Conservation (phyloP, 2,329 filamentous ascomycete genomes). For the Apiospora koreana region DNA sequence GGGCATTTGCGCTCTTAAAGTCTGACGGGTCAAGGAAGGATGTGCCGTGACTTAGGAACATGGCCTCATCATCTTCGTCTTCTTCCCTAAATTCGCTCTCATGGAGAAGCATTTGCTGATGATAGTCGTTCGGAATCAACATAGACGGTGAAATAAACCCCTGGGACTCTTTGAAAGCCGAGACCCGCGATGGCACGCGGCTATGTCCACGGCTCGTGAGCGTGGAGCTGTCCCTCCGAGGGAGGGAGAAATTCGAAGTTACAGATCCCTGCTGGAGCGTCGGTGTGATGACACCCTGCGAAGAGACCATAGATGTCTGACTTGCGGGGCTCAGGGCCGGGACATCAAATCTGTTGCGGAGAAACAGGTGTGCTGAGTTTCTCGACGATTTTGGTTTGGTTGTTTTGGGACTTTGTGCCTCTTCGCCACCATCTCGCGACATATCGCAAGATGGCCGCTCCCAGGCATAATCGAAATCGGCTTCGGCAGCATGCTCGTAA, state of each 20-base stretch:
- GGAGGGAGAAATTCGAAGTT: conserved; percentile 55
- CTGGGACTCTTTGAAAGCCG: conserved; percentile 60
- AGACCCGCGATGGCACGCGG: conserved; percentile 47
- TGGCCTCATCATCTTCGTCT: conserved; percentile 29
- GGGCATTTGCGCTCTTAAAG: conserved; percentile 39
- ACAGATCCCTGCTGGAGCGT: conserved; percentile 35
- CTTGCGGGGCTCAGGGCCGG: conserved; percentile 53
- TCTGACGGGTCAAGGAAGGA: conserved; percentile 33
- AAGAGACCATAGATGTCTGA: conserved; percentile 41
- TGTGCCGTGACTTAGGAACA: conserved; percentile 30
- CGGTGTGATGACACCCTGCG: conserved; percentile 48
- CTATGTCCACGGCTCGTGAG: conserved; percentile 32
- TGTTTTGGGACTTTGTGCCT: background rate
- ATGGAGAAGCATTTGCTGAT: conserved; percentile 51
- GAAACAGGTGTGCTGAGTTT: conserved; percentile 27
- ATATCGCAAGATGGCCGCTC: conserved; percentile 57
- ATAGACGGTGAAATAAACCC: conserved; percentile 60
- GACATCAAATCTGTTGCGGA: conserved; percentile 38
- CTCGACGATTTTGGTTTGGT: background rate
- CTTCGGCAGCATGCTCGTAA: conserved; percentile 69
- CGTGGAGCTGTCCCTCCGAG: conserved; percentile 38
- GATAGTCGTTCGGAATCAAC: conserved; percentile 62
- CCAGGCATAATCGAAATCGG: conserved; percentile 68
- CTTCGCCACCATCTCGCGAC: conserved; percentile 30
- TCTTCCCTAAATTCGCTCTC: conserved; percentile 35